phyloP scores from a whole-genome alignment of 352 stramenopile genomes.

The Phytophthora nicotianae region DNA sequence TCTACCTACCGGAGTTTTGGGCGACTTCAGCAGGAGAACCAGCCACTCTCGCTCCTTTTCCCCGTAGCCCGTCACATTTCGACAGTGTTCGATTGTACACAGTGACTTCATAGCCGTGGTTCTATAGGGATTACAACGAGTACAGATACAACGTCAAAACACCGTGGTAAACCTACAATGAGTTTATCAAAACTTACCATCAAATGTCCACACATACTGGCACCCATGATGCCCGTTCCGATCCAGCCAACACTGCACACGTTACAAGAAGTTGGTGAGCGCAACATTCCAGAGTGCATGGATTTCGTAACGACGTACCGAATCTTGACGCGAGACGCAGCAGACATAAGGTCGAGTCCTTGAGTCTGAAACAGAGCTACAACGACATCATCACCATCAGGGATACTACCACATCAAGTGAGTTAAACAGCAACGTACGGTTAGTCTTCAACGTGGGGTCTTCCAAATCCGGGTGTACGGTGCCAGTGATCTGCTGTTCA shows the following conservation, averaged over 20 bases:
- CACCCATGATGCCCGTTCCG: constrained; percentile 88
- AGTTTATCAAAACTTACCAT: constrained; percentile 49
- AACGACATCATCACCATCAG: constrained; percentile 4
- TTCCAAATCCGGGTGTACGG: constrained; percentile 49
- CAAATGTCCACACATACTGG: constrained; percentile 89
- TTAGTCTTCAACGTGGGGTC: constrained; percentile 58
- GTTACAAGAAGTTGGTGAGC: neutral
- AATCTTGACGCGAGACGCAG: constrained; percentile 60
- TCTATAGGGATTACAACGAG: constrained; percentile 36
- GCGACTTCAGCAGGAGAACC: constrained; percentile 82
- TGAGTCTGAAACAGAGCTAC: constrained; percentile 64
- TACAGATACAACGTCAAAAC: constrained; percentile 1
- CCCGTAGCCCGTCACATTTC: constrained; percentile 79
- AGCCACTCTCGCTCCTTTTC: constrained; percentile 79
- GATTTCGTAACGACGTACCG: constrained; percentile 33
- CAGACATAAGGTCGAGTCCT: constrained; percentile 61
- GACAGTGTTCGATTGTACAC: constrained; percentile 86
- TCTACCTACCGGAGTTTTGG: constrained; percentile 59
- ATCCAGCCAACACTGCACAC: constrained; percentile 81
- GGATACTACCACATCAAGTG: neutral
- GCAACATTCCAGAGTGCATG: neutral
- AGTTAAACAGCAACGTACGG: constrained; percentile 33
- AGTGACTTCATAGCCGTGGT: constrained; percentile 84
- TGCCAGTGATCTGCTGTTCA: constrained; percentile 40
- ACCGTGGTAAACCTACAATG: neutral